Evolutionary conservation across 192 early-diverging fungal species (phyloP).

Genomic region (Kappamyces sp.): DNA sequence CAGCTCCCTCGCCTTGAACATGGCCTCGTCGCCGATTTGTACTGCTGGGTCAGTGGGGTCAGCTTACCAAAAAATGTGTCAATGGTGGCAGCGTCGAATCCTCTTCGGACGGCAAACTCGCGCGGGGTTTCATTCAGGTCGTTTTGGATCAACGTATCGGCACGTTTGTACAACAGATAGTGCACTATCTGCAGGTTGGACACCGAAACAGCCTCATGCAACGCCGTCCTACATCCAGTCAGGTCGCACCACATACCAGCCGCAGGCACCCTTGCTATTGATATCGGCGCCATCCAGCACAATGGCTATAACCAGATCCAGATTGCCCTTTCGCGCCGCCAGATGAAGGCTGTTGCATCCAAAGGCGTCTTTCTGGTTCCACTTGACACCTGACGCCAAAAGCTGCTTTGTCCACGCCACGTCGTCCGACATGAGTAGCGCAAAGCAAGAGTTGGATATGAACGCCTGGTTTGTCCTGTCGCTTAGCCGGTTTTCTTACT

Average conservation of each 20-base stretch:
- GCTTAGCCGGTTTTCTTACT: conserved; percentile 14
- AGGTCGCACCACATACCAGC: conserved; percentile 30
- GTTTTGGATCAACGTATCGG: conserved; percentile 8
- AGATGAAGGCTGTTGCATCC: conserved; percentile 32
- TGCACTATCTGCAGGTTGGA: conserved; percentile 15
- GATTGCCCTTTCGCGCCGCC: conserved; percentile 27
- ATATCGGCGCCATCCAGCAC: conserved; percentile 26
- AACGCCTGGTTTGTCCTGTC: conserved; percentile 28
- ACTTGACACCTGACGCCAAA: conserved; percentile 21
- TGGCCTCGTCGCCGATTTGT: background rate
- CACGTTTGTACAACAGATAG: conserved; percentile 25
- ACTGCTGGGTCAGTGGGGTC: background rate
- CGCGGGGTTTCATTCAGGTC: conserved; percentile 4
- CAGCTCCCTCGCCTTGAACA: background rate
- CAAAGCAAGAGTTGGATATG: conserved; percentile 23
- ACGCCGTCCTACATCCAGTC: conserved; percentile 28
- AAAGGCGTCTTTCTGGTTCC: conserved; percentile 19
- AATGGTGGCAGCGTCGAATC: background rate
- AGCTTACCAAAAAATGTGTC: conserved; percentile 8
- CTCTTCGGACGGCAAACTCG: conserved; percentile 2
- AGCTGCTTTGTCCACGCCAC: conserved; percentile 24
- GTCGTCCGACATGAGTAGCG: conserved; percentile 27
- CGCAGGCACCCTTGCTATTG: conserved; percentile 27
- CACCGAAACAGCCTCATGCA: conserved; percentile 35
- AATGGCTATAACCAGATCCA: conserved; percentile 30